Evolutionary conservation across 805 yeast species (phyloP).

Genomic region (Blastobotrys peoriensis): DNA sequence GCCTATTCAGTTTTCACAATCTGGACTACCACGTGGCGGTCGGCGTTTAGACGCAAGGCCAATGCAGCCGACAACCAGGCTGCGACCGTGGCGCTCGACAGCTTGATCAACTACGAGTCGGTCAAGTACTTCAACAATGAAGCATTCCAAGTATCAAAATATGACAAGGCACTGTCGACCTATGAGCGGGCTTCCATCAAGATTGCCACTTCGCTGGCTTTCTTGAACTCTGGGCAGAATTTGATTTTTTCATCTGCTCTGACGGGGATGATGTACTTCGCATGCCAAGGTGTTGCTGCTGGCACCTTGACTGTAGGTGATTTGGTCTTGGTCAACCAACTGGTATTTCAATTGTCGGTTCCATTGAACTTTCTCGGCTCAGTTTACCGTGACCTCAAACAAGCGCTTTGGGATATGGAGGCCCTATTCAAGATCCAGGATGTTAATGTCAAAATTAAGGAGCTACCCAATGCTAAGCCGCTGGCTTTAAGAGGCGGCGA

Average conservation of each 20-base stretch:
- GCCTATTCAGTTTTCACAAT: slow-evolving; percentile 84
- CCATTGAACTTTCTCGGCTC: slow-evolving; percentile 93
- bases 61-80: slow-evolving; percentile 92
- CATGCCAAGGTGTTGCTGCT: slow-evolving; percentile 82
- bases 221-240: slow-evolving; percentile 71
- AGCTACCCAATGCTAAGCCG: slow-evolving; percentile 57
- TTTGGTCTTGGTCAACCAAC: slow-evolving; percentile 86
- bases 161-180: slow-evolving; percentile 62
- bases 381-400: slow-evolving; percentile 91
- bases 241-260: slow-evolving; percentile 77
- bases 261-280: slow-evolving; percentile 98
- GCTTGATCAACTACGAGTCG: slow-evolving; percentile 88
- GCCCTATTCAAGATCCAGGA: slow-evolving; percentile 80
- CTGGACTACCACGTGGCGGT: slow-evolving; percentile 93
- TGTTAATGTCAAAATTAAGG: slow-evolving; percentile 60
- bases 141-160: slow-evolving; percentile 66
- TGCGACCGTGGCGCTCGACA: slow-evolving; percentile 91
- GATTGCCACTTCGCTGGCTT: slow-evolving; percentile 73
- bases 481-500: slow-evolving; percentile 64
- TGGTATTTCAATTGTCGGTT: slow-evolving; percentile 91
- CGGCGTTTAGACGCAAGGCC: slow-evolving; percentile 81
- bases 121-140: slow-evolving; percentile 95
- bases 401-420: slow-evolving; percentile 93
- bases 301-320: slow-evolving; percentile 90
- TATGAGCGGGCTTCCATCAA: slow-evolving; percentile 68